A percentile compares a stretch with the other conserved stretches of the same genome.
Evolutionary conservation across 2,329 filamentous ascomycete genomes (phyloP).

Genomic region (Sporothrix variecibatus): DNA sequence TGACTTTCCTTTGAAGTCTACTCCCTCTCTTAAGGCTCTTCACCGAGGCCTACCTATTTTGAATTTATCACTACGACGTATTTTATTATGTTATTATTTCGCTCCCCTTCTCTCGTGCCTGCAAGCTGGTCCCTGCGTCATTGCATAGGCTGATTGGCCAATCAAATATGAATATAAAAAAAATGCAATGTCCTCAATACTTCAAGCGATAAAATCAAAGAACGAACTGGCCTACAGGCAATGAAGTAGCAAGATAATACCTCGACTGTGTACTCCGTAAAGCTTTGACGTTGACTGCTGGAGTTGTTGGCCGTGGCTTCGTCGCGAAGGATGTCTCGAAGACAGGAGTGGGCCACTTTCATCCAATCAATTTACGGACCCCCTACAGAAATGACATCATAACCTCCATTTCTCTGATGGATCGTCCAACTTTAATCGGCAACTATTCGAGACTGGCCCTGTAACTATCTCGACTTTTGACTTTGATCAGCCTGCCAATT

Average conservation of each 20-base stretch:
- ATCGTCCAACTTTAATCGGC: slow-evolving; percentile 5
- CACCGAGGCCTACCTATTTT: neutral
- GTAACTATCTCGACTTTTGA: neutral
- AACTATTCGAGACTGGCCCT: neutral
- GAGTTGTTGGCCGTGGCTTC: neutral
- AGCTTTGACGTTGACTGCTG: neutral
- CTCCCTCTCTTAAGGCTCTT: neutral
- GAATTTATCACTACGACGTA: neutral
- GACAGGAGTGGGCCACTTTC: neutral
- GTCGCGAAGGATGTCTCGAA: neutral
- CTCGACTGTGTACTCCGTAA: neutral
- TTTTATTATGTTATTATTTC: neutral
- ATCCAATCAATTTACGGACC: neutral
- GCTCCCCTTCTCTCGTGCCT: neutral
- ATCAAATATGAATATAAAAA: neutral
- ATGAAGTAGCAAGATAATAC: neutral
- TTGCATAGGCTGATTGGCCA: neutral
- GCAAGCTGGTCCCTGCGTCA: neutral
- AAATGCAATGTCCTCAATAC: neutral
- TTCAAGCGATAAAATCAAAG: neutral
- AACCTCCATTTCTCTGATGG: neutral
- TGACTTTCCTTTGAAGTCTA: too few relatives aligned
- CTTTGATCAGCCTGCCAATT: neutral
- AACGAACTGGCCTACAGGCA: neutral
- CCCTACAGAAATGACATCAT: neutral